Base-by-base conservation (phyloP, 495 filamentous ascomycete genomes). In the Hypoxylon crocopeplum region DNA sequence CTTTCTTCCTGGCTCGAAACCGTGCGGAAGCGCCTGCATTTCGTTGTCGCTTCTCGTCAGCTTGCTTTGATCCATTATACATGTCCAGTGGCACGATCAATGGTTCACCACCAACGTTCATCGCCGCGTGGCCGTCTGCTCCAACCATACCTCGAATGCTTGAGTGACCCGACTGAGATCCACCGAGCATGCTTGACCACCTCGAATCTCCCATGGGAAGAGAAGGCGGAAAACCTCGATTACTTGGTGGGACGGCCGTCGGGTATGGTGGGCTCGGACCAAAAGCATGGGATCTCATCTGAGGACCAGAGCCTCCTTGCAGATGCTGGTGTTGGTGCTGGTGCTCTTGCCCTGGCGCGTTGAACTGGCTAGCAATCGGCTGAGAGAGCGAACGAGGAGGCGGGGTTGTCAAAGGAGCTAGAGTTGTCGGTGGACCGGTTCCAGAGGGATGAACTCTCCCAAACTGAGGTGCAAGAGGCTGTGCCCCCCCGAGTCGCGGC, bases 11-110 rank as follows among this genome's bases (percentile, higher is more conserved):
- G 68, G 89, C 86, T 48, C 94, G 86, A 65, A 98, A 97, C 34
- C 94, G 79, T 52, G 92, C 86, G 33, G 92, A 97, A 6, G 94
- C 94, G 37, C 90, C 91, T 44, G 95, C 96, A 69, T 98, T 98
- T 33, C 92, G 88, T 75, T 91, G 90, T 44, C 91, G 81, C 73
- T 97, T 98, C 76, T 96, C 91, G 59, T 95, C 91, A 63, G 91
- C 88, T 60, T 86, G 86, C 59, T 88, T 91, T 52, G 90, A 96
- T 16, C 87, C 93, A 57, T 88, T 86, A 57, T 92, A 90, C 60
- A 89, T 81, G 66, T 95, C 77, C 53, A 91, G 84, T 48, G 86
- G 85, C 50, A 93, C 88, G 73, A 69, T 71, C 59, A 82, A 72
- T 24, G 77, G 67, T 38, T 79, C 75, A 8, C 83, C 82, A 66